Percentiles rank a stretch among this genome's conserved stretches.
These are phyloP conservation scores for Hsuehochloa calcarea DNA, from an alignment of 176 grass and related monocot species.

Conservation along the genomic window DNA sequence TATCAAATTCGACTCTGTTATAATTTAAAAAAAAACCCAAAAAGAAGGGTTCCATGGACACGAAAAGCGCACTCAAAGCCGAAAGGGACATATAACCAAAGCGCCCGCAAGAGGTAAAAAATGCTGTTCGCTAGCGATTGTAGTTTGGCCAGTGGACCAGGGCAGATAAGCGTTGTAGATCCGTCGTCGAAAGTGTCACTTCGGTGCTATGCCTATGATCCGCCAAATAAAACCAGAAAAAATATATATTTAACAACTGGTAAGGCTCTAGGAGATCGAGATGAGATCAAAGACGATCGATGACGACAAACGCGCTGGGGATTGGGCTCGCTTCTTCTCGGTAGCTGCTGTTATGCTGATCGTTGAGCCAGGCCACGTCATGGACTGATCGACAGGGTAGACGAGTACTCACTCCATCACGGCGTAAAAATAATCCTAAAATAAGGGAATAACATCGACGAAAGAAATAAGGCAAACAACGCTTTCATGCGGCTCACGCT, in stretches of 20 bases:
- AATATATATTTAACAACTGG: too few species aligned
- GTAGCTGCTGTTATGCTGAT: background rate
- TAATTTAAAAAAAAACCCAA: too few species aligned
- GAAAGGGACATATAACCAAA: background rate
- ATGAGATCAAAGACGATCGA: background rate
- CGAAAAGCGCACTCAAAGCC: background rate
- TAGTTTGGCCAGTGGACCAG: too few species aligned
- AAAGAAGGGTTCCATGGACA: too few species aligned
- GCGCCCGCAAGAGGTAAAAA: too few species aligned
- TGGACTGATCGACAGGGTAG: background rate
- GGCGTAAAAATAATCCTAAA: background rate
- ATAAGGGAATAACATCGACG: background rate
- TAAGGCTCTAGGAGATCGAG: background rate
- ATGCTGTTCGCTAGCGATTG: too few species aligned
- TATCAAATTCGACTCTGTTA: too few species aligned
- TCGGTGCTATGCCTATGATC: too few species aligned
- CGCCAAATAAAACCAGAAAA: background rate
- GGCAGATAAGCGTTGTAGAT: background rate
- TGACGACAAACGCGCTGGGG: background rate
- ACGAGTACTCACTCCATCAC: background rate
- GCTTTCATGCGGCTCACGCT: background rate
- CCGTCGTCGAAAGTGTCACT: too few species aligned
- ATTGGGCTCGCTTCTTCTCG: background rate
- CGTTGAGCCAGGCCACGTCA: background rate
- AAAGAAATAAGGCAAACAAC: background rate